Conservation (phyloP, 805 yeast genomes). For the Brettanomyces nanus region DNA sequence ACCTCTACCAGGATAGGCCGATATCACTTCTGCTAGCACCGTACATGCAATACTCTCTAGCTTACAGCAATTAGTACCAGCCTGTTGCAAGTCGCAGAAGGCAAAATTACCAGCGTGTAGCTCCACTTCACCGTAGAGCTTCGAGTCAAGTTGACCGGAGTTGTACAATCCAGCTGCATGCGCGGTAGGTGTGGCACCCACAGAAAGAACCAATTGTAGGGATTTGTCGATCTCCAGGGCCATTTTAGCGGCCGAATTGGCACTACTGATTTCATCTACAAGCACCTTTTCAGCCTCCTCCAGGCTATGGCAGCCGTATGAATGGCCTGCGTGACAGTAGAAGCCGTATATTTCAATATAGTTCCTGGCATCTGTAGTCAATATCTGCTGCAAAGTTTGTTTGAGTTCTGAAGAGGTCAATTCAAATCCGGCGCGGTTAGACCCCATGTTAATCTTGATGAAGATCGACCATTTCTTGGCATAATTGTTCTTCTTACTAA, state of each 20-base stretch:
- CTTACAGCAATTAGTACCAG: constrained; percentile 55
- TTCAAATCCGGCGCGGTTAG: constrained; percentile 56
- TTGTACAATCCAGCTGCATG: constrained; percentile 37
- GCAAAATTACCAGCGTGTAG: constrained; percentile 79
- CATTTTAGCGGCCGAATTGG: constrained; percentile 41
- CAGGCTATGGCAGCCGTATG: constrained; percentile 42
- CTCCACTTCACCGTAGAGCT: constrained; percentile 40
- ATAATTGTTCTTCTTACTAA: constrained; percentile 14
- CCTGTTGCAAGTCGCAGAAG: constrained; percentile 67
- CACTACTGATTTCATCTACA: constrained; percentile 50
- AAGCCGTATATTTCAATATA: constrained; percentile 51
- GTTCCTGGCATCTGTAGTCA: constrained; percentile 17
- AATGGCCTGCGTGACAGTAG: constrained; percentile 76
- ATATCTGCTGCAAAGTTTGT: constrained; percentile 17
- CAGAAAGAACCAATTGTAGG: constrained; percentile 44
- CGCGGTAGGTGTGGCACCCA: constrained; percentile 80
- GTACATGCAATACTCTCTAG: constrained; percentile 38
- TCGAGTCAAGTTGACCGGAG: constrained; percentile 10
- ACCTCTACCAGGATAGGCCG: constrained; percentile 52
- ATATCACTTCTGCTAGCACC: constrained; percentile 52
- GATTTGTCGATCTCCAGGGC: constrained; percentile 30
- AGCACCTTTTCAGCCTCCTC: constrained; percentile 41
- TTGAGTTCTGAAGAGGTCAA: constrained; percentile 22
- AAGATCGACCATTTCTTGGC: constrained; percentile 52
- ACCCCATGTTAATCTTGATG: constrained; percentile 65